phyloP scores from a whole-genome alignment of 176 grass and related monocot genomes.

The Oryza meridionalis region DNA sequence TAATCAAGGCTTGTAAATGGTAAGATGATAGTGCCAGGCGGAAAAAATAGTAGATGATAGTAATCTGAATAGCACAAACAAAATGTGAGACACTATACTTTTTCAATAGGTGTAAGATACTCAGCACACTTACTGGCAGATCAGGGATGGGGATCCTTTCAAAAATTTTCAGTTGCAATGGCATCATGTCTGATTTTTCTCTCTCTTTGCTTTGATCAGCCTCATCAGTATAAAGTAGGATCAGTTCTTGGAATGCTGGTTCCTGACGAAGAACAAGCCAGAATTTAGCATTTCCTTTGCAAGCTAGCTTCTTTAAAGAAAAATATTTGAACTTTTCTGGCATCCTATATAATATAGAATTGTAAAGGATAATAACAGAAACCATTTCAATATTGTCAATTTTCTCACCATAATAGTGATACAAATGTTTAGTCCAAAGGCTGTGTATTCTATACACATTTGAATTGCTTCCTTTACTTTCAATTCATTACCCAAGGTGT shows the following conservation, averaged over 20 bases:
- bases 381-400: slow-evolving; percentile 1
- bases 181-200: slow-evolving; percentile 58
- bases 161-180: slow-evolving; percentile 90
- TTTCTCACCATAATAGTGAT: background rate
- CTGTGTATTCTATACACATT: slow-evolving; percentile 9
- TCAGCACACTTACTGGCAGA: slow-evolving; percentile 62
- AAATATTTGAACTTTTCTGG: background rate
- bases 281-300: slow-evolving; percentile 6
- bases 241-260: slow-evolving; percentile 92
- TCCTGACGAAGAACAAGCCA: slow-evolving; percentile 56
- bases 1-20: background rate
- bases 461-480: background rate
- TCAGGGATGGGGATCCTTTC: slow-evolving; percentile 94
- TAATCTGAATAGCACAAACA: background rate
- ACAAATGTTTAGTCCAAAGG: slow-evolving; percentile 3
- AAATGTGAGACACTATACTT: background rate
- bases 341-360: background rate
- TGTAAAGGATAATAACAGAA: slow-evolving; percentile 17
- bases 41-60: background rate
- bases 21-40: background rate
- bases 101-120: background rate
- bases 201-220: slow-evolving; percentile 55
- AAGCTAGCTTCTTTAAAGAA: background rate
- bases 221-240: slow-evolving; percentile 84
- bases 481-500: slow-evolving; percentile 5